These are phyloP conservation scores for Andrographis paniculata DNA, from an alignment of 305 asterid species.

Conservation along the genomic window DNA sequence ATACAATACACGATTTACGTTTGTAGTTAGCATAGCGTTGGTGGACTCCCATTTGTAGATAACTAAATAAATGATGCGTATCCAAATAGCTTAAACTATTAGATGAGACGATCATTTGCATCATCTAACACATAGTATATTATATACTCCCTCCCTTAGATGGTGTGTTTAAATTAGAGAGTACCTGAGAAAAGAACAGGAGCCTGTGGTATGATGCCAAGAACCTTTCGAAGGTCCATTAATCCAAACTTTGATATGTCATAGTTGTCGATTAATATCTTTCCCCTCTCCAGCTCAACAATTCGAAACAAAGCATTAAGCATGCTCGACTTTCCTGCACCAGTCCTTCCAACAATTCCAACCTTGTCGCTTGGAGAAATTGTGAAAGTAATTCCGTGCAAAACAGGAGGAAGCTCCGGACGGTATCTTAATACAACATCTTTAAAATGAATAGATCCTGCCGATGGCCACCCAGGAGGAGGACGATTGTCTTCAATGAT, in stretches of 20 bases:
- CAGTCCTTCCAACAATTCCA: slow-evolving; percentile 95
- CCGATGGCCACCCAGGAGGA: slow-evolving; percentile 95
- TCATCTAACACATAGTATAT: no score
- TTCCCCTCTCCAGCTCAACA: slow-evolving; percentile 78
- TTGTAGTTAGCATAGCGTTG: neutral
- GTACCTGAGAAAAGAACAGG: slow-evolving; percentile 95
- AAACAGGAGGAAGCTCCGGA: slow-evolving; percentile 82
- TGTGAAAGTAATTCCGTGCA: slow-evolving; percentile 65
- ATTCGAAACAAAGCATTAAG: slow-evolving; percentile 84
- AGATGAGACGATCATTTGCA: no score
- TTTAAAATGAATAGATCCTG: slow-evolving; percentile 68
- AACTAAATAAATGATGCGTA: no score
- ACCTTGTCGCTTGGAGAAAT: slow-evolving; percentile 68
- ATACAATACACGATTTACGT: no score
- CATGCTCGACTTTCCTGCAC: slow-evolving; percentile 99
- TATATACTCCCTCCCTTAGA: no score
- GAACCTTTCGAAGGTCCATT: slow-evolving; percentile 79
- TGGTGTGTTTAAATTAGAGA: no score
- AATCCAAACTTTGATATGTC: slow-evolving; percentile 74
- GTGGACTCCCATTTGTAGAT: no score
- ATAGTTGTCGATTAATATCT: slow-evolving; percentile 65
- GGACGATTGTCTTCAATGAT: slow-evolving; percentile 63
- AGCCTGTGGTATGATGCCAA: slow-evolving; percentile 89
- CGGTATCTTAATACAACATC: slow-evolving; percentile 70
- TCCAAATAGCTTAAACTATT: no score